These are phyloP conservation scores for Leishmania turanica DNA, from an alignment of 208 protist species.

Conservation along the genomic window DNA sequence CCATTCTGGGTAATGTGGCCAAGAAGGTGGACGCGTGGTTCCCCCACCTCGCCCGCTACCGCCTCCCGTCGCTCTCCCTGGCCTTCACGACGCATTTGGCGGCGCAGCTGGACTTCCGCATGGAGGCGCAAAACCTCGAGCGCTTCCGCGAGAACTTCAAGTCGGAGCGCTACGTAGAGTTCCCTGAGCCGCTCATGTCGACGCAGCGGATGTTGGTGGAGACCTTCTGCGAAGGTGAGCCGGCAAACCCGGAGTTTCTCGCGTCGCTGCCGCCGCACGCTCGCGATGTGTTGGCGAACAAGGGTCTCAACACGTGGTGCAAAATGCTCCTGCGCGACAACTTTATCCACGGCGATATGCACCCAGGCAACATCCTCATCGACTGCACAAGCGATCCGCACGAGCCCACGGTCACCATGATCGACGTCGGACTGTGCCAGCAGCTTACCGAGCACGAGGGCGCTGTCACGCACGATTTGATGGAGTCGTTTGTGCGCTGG, in stretches of 20 bases:
- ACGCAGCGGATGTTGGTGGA: slow-evolving; percentile 88
- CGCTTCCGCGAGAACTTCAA: slow-evolving; percentile 87
- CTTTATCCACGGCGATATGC: slow-evolving; percentile 94
- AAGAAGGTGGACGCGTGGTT: slow-evolving; percentile 16
- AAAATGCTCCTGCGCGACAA: slow-evolving; percentile 93
- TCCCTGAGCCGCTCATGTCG: slow-evolving; percentile 82
- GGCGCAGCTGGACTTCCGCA: slow-evolving; percentile 89
- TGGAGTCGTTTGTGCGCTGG: slow-evolving; percentile 92
- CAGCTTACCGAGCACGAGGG: slow-evolving; percentile 71
- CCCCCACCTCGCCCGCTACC: slow-evolving; percentile 47
- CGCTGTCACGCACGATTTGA: slow-evolving; percentile 62
- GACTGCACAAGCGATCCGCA: slow-evolving; percentile 71
- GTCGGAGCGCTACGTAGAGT: slow-evolving; percentile 73
- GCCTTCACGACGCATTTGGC: slow-evolving; percentile 87
- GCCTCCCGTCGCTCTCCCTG: slow-evolving; percentile 59
- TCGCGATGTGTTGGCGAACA: slow-evolving; percentile 78
- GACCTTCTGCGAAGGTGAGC: slow-evolving; percentile 84
- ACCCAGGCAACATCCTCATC: slow-evolving; percentile 93
- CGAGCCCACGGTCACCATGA: slow-evolving; percentile 78
- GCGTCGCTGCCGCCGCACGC: slow-evolving; percentile 71
- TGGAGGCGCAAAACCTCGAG: slow-evolving; percentile 87
- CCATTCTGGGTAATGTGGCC: slow-evolving; percentile 67
- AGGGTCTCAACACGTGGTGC: slow-evolving; percentile 92
- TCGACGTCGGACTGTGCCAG: slow-evolving; percentile 92
- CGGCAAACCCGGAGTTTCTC: slow-evolving; percentile 84